These are phyloP conservation scores for Sporodiniella umbellata DNA, from an alignment of 371 early-diverging fungal species.

Conservation along the genomic window DNA sequence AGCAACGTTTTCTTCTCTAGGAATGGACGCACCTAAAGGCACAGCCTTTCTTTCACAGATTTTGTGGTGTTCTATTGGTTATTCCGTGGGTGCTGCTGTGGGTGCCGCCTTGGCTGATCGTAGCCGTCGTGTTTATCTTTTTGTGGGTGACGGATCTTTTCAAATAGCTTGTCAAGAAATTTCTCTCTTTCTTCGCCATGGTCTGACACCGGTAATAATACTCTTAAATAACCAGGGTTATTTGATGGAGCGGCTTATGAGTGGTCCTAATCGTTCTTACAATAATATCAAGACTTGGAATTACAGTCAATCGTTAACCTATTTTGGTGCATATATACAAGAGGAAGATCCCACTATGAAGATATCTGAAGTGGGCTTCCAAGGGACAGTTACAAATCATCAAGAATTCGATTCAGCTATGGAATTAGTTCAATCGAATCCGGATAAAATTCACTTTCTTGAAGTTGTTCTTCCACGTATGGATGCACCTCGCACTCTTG, in stretches of 20 bases:
- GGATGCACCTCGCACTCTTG: no score
- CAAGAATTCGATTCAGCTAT: no score
- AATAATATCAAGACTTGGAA: slow-evolving; percentile 51
- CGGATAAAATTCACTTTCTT: no score
- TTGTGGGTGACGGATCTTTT: slow-evolving; percentile 55
- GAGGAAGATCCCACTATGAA: no score
- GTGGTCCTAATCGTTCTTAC: slow-evolving; percentile 42
- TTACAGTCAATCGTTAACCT: slow-evolving; percentile 38
- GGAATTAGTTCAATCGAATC: no score
- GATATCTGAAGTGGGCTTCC: no score
- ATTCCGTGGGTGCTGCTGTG: slow-evolving; percentile 30
- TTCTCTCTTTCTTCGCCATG: slow-evolving; percentile 46
- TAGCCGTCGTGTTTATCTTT: slow-evolving; percentile 28
- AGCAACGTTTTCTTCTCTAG: slow-evolving; percentile 38
- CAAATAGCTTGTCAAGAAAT: slow-evolving; percentile 49
- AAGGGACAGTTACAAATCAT: no score
- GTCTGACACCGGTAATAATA: slow-evolving; percentile 44
- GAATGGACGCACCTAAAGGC: slow-evolving; percentile 31
- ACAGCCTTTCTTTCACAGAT: slow-evolving; percentile 35
- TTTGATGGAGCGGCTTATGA: slow-evolving; percentile 48
- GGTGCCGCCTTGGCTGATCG: slow-evolving; percentile 38
- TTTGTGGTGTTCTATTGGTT: slow-evolving; percentile 48
- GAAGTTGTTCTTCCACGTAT: no score
- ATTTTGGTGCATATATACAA: slow-evolving; percentile 43
- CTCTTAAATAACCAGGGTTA: slow-evolving; percentile 55